Percentiles rank a stretch among this genome's conserved stretches.
These are phyloP conservation scores for Suaeda aralocaspica DNA, from an alignment of 148 eudicot genomes.

Conservation along the genomic window DNA sequence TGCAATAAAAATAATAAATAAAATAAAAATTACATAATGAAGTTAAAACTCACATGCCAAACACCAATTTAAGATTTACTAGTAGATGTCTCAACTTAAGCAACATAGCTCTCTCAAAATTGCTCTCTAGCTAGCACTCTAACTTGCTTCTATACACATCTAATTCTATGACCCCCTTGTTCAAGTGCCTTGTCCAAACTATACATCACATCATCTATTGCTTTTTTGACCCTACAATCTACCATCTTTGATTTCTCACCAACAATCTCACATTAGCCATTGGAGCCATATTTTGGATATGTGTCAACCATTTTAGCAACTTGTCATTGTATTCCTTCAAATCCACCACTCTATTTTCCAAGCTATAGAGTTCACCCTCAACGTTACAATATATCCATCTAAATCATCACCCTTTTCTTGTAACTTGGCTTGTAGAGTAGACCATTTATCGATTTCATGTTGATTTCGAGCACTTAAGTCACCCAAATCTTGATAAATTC, in stretches of 20 bases:
- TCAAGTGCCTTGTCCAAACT: slow-evolving; percentile 43
- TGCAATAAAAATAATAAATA: no score
- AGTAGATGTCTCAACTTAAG: slow-evolving; percentile 8
- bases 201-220: slow-evolving; percentile 44
- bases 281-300: not conserved
- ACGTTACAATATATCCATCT: slow-evolving; percentile 11
- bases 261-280: slow-evolving; percentile 13
- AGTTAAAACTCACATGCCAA: not conserved
- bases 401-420: slow-evolving; percentile 13
- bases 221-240: slow-evolving; percentile 36
- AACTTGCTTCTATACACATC: slow-evolving; percentile 36
- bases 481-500: slow-evolving; percentile 24
- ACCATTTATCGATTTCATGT: slow-evolving; percentile 22
- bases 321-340: slow-evolving; percentile 24
- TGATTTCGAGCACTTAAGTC: slow-evolving; percentile 11
- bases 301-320: slow-evolving; percentile 38
- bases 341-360: slow-evolving; percentile 26
- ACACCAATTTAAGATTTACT: not conserved
- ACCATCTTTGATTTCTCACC: slow-evolving; percentile 25
- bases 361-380: slow-evolving; percentile 17
- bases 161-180: slow-evolving; percentile 33
- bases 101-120: slow-evolving; percentile 25
- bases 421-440: not conserved
- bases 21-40: no score
- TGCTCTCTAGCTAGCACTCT: slow-evolving; percentile 46